These are phyloP conservation scores for Sonneratia caseolaris DNA, from an alignment of 345 rosid genomes.

Conservation along the genomic window DNA sequence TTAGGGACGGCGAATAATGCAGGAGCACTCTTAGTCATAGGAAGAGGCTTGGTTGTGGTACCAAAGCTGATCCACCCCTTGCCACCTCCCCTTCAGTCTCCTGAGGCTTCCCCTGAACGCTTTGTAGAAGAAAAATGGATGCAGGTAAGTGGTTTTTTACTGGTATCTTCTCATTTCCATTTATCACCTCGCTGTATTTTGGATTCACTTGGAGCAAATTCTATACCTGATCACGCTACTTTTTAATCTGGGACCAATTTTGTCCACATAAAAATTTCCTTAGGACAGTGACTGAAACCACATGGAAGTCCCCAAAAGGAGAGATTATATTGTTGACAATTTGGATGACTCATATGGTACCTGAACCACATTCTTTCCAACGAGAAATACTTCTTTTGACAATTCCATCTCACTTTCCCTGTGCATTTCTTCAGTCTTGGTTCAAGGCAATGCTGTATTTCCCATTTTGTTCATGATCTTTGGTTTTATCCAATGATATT, in stretches of 20 bases:
- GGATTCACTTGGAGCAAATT: too few species aligned
- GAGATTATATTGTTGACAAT: too few species aligned
- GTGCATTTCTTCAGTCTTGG: background rate
- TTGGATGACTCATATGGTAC: too few species aligned
- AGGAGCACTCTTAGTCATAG: constrained; percentile 92
- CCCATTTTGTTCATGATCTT: background rate
- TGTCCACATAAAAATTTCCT: too few species aligned
- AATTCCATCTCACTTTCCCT: background rate
- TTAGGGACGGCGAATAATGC: constrained; percentile 98
- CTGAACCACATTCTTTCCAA: too few species aligned
- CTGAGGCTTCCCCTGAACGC: constrained; percentile 84
- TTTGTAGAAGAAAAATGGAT: constrained; percentile 77
- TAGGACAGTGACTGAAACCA: too few species aligned
- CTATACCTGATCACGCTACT: too few species aligned
- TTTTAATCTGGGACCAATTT: too few species aligned
- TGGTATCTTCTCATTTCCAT: too few species aligned
- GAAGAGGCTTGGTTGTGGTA: constrained; percentile 90
- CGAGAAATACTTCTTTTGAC: too few species aligned
- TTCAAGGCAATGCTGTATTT: background rate
- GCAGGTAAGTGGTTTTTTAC: constrained; percentile 45
- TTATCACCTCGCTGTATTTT: too few species aligned
- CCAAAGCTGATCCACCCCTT: constrained; percentile 96
- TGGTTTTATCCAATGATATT: background rate
- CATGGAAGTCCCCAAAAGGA: too few species aligned
- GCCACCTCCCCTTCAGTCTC: constrained; percentile 93